Conservation (phyloP, 192 early-diverging fungal genomes). For the Rhizoclosmatium sp. region DNA sequence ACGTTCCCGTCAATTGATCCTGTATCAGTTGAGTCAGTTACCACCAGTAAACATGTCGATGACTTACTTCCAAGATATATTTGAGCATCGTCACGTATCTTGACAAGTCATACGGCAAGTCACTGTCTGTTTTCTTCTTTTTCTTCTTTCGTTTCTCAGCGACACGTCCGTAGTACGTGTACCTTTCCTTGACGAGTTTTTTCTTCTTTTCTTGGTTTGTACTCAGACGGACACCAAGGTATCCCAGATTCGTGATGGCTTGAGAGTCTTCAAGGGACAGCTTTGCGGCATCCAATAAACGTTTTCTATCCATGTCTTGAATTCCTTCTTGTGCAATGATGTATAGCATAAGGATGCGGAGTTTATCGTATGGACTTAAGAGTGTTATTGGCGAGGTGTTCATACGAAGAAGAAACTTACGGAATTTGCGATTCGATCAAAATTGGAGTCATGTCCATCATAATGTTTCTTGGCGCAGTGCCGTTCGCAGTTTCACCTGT, state of each 20-base stretch:
- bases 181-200: constrained; percentile 45
- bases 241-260: constrained; percentile 76
- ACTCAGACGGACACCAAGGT: constrained; percentile 68
- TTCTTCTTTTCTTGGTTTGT: constrained; percentile 61
- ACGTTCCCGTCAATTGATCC: constrained; percentile 56
- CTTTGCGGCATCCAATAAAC: constrained; percentile 73
- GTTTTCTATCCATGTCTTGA: constrained; percentile 71
- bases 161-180: constrained; percentile 53
- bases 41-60: background rate
- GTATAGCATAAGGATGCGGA: constrained; percentile 82
- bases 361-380: constrained; percentile 71
- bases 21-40: constrained; percentile 34
- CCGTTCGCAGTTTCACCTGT: constrained; percentile 83
- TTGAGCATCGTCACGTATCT: constrained; percentile 82
- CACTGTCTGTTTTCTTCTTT: constrained; percentile 61
- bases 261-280: constrained; percentile 77
- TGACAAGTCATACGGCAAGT: constrained; percentile 74
- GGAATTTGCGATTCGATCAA: constrained; percentile 72
- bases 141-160: constrained; percentile 63
- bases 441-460: constrained; percentile 79
- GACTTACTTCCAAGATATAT: constrained; percentile 65
- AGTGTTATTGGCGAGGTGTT: background rate
- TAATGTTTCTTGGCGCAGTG: constrained; percentile 65
- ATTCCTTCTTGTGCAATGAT: constrained; percentile 83
- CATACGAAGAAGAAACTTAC: constrained; percentile 42